Conservation (phyloP, 352 stramenopile species). For the Achlya hypogyna region DNA sequence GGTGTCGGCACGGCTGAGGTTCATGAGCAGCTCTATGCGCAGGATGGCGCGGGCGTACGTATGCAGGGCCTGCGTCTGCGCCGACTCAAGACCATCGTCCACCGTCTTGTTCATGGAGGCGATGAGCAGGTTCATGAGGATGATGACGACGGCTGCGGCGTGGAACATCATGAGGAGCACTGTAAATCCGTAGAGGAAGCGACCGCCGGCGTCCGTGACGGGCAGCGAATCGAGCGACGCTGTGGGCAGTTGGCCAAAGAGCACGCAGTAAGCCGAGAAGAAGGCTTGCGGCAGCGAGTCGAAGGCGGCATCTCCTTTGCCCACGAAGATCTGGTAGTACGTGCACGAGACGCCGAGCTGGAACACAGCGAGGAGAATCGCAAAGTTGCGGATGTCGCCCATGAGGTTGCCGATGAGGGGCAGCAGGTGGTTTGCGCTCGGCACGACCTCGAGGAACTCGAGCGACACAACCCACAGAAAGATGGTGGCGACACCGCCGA, state of each 20-base stretch:
- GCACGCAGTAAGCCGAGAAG: not conserved
- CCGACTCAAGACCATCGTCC: not conserved
- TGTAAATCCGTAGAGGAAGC: not conserved
- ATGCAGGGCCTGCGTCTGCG: not conserved
- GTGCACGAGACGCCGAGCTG: slow-evolving; percentile 3
- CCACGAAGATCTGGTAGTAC: not conserved
- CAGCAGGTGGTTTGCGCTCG: not conserved
- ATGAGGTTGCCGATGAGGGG: slow-evolving; percentile 3
- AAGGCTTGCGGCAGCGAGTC: not conserved
- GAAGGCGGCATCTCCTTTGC: slow-evolving; percentile 1
- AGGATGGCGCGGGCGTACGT: slow-evolving; percentile 2
- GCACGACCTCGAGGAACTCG: slow-evolving; percentile 10
- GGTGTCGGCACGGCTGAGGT: not conserved
- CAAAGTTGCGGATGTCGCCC: slow-evolving; percentile 5
- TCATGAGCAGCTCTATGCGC: not conserved
- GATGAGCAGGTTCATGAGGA: slow-evolving; percentile 14
- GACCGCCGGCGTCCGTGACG: not conserved
- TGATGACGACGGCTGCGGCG: not conserved
- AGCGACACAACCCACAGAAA: slow-evolving; percentile 3
- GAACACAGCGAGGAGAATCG: not conserved
- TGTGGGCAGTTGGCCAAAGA: slow-evolving; percentile 14
- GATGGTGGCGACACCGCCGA: not conserved
- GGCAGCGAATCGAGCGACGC: slow-evolving; percentile 11
- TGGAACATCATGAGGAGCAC: slow-evolving; percentile 13
- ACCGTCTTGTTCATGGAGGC: slow-evolving; percentile 14